Base-by-base conservation (phyloP, 2,329 filamentous ascomycete species). In the Aureobasidium musti region DNA sequence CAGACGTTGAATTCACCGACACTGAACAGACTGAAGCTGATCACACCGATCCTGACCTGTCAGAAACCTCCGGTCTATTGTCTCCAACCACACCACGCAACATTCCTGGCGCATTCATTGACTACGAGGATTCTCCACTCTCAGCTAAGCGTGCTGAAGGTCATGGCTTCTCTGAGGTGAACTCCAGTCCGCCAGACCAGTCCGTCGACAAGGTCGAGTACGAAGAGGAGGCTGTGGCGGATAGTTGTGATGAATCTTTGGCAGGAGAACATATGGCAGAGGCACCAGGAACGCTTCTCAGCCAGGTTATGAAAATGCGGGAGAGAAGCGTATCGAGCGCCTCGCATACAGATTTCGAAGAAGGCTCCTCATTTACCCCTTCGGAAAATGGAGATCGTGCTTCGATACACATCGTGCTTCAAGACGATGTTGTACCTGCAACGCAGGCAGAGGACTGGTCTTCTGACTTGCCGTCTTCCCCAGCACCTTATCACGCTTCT, bases 321-420 rank as follows among this genome's bases (percentile, higher is more conserved):
- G 66, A 73, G 56, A 71, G 69, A 30, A 75, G 75, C 61, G 63
- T 65, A n/a, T 69, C 69, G 3, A 76, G 74, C 63, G 68, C 68
- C 35, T 69, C 70, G 47, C 73, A 71, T 3, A 74, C 73, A 43
- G 74, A 74, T 41, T 74, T 76, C 52, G 73, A 74, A 19, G 74
- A 75, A 59, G 73, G 75, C 23, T 56, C 63, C 30, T 49, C 41
- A 2, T 59, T 59, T 23, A 28, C 49, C 5, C 49, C 66, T 17
- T 63, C 68, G 35, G 69, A 63, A 17, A 43, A 52, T 3, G 65
- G 66, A 33, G 72, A 74, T 68, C 70, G 74, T 68, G 75, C 74
- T 50, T 76, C 75, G 8, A 75, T 77, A 43, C 71, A 69, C 49
- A 77, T 77, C 63, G 76, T 76, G 74, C 70, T 76, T 33, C 74